Evolutionary conservation across 257 asterid genomes (phyloP).

Genomic region (Solanum boliviense): DNA sequence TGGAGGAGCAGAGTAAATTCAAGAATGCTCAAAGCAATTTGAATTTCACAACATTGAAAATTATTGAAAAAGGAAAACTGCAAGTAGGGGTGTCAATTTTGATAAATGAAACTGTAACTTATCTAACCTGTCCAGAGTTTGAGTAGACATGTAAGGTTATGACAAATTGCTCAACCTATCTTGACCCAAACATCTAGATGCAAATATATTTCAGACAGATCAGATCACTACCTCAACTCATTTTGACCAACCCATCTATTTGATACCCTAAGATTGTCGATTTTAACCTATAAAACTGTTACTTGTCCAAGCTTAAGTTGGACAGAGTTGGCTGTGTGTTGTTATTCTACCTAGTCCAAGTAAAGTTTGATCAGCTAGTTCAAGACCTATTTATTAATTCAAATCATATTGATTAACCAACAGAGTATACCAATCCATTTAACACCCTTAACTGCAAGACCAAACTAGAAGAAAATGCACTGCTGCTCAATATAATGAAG

Average conservation of each 20-base stretch:
- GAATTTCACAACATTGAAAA: neutral
- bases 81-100: neutral
- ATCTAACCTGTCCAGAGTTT: neutral
- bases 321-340: neutral
- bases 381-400: neutral
- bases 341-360: neutral
- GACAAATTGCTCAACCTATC: neutral
- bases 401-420: neutral
- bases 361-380: neutral
- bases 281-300: neutral
- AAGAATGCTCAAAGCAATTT: neutral
- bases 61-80: neutral
- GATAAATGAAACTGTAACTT: neutral
- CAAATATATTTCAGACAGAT: neutral
- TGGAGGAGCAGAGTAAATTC: neutral
- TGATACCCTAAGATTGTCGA: neutral
- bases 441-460: neutral
- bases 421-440: neutral
- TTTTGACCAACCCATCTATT: neutral
- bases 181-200: neutral
- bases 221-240: neutral
- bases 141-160: neutral
- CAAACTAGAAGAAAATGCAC: neutral
- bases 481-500: neutral
- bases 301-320: neutral